A percentile compares a stretch with the other conserved stretches of the same genome.
Conservation (phyloP, 768 basidiomycete species). For the Rhodotorula toruloides region DNA sequence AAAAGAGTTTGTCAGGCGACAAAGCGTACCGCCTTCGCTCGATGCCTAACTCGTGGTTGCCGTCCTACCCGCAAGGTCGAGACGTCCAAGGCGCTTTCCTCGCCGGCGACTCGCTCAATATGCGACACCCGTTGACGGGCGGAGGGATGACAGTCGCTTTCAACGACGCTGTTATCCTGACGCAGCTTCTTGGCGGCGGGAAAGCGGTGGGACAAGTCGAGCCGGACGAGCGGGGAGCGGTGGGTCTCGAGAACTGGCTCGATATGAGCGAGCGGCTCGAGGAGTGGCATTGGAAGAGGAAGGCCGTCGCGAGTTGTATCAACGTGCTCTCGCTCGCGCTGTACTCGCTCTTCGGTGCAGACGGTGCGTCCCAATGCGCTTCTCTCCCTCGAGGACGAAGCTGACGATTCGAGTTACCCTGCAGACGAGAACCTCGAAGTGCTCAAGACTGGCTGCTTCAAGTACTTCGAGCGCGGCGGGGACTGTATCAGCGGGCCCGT, state of each 20-base stretch:
- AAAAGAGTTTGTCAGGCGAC: slow-evolving; percentile 49
- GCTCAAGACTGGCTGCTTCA: slow-evolving; percentile 73
- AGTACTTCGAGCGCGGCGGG: slow-evolving; percentile 92
- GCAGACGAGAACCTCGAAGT: slow-evolving; percentile 50
- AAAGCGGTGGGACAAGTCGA: slow-evolving; percentile 19
- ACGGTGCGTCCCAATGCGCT: slow-evolving; percentile 58
- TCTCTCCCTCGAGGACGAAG: background rate
- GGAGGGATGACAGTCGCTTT: slow-evolving; percentile 96
- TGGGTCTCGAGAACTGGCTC: slow-evolving; percentile 49
- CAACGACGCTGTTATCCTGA: slow-evolving; percentile 74
- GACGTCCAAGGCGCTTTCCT: slow-evolving; percentile 68
- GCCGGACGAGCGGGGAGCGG: slow-evolving; percentile 26
- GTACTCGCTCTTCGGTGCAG: slow-evolving; percentile 89
- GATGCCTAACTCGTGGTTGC: slow-evolving; percentile 95
- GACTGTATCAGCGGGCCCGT: slow-evolving; percentile 83
- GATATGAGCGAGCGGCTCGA: slow-evolving; percentile 53
- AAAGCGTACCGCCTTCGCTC: slow-evolving; percentile 61
- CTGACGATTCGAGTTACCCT: background rate
- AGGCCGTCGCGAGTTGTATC: slow-evolving; percentile 73
- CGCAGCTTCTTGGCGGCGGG: slow-evolving; percentile 53
- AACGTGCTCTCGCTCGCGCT: slow-evolving; percentile 90
- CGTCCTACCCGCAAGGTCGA: slow-evolving; percentile 62
- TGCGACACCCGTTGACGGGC: slow-evolving; percentile 97
- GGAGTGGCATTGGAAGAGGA: slow-evolving; percentile 80
- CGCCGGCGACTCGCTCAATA: slow-evolving; percentile 95